Conservation (phyloP, 257 asterid genomes). For the Scutellaria minor region DNA sequence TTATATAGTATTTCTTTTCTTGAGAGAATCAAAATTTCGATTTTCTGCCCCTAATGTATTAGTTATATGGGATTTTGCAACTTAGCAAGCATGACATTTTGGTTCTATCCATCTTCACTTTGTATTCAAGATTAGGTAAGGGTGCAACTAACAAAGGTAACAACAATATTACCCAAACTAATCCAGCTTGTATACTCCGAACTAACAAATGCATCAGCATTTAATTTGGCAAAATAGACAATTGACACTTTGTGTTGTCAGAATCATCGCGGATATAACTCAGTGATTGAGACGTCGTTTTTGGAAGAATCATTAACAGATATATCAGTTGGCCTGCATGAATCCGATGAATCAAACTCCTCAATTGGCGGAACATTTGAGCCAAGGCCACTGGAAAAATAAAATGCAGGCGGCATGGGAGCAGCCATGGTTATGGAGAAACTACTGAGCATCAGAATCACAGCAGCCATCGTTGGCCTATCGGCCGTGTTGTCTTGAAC, state of each 20-base stretch:
- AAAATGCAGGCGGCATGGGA: slow-evolving; percentile 47
- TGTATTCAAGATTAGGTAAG: slow-evolving; percentile 49
- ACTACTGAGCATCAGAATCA: slow-evolving; percentile 43
- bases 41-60: neutral
- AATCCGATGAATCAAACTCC: neutral
- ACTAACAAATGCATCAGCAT: too few species aligned
- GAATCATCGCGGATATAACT: slow-evolving; percentile 37
- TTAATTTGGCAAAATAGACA: too few species aligned
- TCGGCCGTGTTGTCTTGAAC: slow-evolving; percentile 40
- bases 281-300: slow-evolving; percentile 29
- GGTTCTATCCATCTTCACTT: slow-evolving; percentile 9
- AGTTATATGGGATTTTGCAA: neutral
- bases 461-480: slow-evolving; percentile 50
- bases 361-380: slow-evolving; percentile 11
- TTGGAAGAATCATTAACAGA: slow-evolving; percentile 20
- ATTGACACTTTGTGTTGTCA: too few species aligned
- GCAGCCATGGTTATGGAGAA: slow-evolving; percentile 27
- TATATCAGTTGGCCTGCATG: neutral
- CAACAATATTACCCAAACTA: too few species aligned
- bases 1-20: too few species aligned
- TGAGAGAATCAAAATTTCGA: too few species aligned
- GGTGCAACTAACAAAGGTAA: slow-evolving; percentile 22
- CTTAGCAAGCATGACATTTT: too few species aligned
- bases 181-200: too few species aligned
- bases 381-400: neutral